Evolutionary conservation across 208 protist species (phyloP).

Genomic region (Acanthamoeba polyphaga): DNA sequence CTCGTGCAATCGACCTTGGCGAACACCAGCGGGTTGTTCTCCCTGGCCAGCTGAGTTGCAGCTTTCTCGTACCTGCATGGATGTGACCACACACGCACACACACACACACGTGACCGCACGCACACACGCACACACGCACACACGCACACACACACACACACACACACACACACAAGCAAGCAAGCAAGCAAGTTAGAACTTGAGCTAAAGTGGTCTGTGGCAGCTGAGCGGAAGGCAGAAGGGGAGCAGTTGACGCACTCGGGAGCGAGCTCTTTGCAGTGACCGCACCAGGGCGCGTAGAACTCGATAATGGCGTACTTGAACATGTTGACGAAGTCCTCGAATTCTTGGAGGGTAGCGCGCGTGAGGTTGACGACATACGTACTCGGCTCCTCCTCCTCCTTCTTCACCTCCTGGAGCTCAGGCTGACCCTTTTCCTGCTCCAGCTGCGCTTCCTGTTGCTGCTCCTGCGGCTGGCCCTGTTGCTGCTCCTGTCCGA

Average conservation of each 20-base stretch:
- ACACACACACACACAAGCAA: background rate
- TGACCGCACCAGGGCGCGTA: conserved; percentile 80
- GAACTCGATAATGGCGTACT: conserved; percentile 66
- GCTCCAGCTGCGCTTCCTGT: background rate
- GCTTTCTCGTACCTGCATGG: conserved; percentile 36
- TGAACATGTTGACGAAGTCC: background rate
- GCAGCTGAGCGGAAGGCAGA: too few species aligned
- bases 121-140: background rate
- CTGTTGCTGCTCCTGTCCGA: background rate
- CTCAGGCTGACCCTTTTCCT: background rate
- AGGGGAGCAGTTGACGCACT: conserved; percentile 3
- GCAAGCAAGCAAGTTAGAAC: too few species aligned
- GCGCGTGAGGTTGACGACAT: conserved; percentile 4
- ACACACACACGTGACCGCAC: too few species aligned
- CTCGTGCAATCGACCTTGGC: conserved; percentile 55
- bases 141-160: too few species aligned
- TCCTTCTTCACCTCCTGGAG: background rate
- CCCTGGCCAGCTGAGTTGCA: conserved; percentile 3
- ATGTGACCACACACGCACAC: background rate
- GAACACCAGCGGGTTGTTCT: background rate
- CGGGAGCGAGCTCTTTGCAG: conserved; percentile 79
- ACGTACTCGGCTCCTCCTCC: background rate
- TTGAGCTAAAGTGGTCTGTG: too few species aligned
- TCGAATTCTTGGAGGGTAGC: background rate
- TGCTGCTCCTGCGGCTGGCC: background rate